These are phyloP conservation scores for Mycosphaerella sp. DNA, from an alignment of 2,329 filamentous ascomycete genomes.

Conservation along the genomic window DNA sequence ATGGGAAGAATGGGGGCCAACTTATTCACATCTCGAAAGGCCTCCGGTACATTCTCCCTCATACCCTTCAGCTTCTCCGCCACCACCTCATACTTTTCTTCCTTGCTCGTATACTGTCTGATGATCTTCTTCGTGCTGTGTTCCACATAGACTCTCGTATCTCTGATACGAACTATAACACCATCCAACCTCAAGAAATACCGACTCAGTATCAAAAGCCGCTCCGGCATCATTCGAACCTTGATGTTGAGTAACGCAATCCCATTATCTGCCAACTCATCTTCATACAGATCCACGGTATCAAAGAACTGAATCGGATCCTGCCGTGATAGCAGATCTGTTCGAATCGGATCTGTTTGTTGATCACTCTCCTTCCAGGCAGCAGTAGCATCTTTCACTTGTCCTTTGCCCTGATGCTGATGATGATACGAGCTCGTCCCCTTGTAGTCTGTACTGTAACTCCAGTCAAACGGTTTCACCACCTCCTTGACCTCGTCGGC, in stretches of 20 bases:
- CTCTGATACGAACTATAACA: conserved; percentile 78
- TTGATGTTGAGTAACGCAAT: conserved; percentile 88
- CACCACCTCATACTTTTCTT: conserved; percentile 72
- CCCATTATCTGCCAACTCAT: conserved; percentile 95
- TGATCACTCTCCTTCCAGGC: conserved; percentile 26
- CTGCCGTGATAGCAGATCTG: conserved; percentile 77
- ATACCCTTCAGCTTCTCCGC: conserved; percentile 51
- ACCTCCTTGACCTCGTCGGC: conserved; percentile 78
- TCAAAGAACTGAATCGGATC: conserved; percentile 97
- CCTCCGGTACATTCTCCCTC: conserved; percentile 68
- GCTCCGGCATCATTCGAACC: conserved; percentile 82
- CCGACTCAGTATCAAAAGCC: conserved; percentile 75
- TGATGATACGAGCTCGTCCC: conserved; percentile 49
- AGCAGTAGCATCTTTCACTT: too few species aligned
- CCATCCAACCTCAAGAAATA: conserved; percentile 93
- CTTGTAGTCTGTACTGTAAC: conserved; percentile 82
- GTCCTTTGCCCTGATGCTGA: too few species aligned
- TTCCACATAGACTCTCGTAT: conserved; percentile 88
- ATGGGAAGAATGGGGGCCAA: conserved; percentile 64
- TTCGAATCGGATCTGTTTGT: conserved; percentile 60
- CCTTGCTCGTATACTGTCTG: conserved; percentile 83
- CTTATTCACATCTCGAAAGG: conserved; percentile 73
- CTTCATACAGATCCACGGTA: conserved; percentile 92
- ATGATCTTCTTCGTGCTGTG: conserved; percentile 74
- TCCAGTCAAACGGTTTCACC: conserved; percentile 97